phyloP scores from a whole-genome alignment of 768 basidiomycete genomes.

The Asterophora lycoperdoides region DNA sequence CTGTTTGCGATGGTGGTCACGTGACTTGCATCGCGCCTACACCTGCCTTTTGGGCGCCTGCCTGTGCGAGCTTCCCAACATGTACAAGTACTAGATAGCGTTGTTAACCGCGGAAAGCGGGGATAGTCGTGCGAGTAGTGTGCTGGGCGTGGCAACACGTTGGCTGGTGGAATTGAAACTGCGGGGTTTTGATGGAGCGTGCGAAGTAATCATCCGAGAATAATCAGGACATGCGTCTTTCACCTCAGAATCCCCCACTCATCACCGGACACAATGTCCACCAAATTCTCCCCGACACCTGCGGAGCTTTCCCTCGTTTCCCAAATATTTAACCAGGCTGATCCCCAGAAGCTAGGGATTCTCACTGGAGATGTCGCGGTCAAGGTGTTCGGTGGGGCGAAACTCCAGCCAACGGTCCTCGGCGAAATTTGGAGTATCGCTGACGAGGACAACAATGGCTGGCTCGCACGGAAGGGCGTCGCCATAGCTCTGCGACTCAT shows the following conservation, averaged over 20 bases:
- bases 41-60: not conserved
- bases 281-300: constrained; percentile 41
- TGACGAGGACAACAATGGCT: constrained; percentile 92
- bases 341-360: constrained; percentile 76
- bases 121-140: not conserved
- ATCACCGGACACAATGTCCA: constrained; percentile 35
- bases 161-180: not conserved
- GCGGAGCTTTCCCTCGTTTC: constrained; percentile 59
- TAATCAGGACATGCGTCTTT: not conserved
- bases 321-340: constrained; percentile 68
- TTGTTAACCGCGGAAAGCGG: not conserved
- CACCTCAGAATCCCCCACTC: constrained; percentile 11
- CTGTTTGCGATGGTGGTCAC: constrained; percentile 13
- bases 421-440: constrained; percentile 94
- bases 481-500: constrained; percentile 87
- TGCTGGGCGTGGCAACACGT: not conserved
- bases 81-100: not conserved
- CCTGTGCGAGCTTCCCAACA: not conserved
- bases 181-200: constrained; percentile 14
- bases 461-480: constrained; percentile 83
- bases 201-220: constrained; percentile 10
- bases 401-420: constrained; percentile 70
- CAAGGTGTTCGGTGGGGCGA: constrained; percentile 78
- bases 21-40: not conserved
- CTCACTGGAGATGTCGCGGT: constrained; percentile 91